phyloP scores from a whole-genome alignment of 371 early-diverging fungal genomes.

The Mortierella sp. region DNA sequence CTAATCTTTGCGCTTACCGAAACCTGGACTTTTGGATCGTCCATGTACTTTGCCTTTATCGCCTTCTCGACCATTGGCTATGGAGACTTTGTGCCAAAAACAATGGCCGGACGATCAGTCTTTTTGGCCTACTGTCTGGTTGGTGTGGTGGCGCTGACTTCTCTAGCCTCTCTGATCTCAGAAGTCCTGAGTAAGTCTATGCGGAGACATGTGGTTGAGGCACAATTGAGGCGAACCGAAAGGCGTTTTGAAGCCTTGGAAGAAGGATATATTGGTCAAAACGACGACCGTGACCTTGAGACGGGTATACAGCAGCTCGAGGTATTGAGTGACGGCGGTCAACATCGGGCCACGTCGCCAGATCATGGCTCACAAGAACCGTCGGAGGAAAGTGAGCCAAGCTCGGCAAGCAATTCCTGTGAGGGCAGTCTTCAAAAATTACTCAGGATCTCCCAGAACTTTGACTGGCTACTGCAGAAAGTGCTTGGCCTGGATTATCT shows the following conservation, averaged over 20 bases:
- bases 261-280: neutral
- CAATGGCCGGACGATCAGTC: conserved; percentile 27
- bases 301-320: neutral
- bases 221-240: conserved; percentile 23
- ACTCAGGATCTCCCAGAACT: conserved; percentile 17
- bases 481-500: conserved; percentile 12
- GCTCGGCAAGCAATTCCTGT: neutral
- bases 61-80: conserved; percentile 39
- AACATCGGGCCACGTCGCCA: neutral
- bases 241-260: conserved; percentile 8
- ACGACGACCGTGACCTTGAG: conserved; percentile 1
- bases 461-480: conserved; percentile 27
- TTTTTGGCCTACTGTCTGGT: conserved; percentile 35
- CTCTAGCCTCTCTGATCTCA: conserved; percentile 36
- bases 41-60: conserved; percentile 33
- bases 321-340: neutral
- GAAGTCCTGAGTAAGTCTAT: conserved; percentile 42
- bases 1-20: conserved; percentile 31
- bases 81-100: conserved; percentile 33
- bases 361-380: neutral
- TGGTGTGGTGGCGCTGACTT: conserved; percentile 40
- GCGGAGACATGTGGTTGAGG: conserved; percentile 37
- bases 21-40: conserved; percentile 31
- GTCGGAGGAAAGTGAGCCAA: neutral
- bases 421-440: conserved; percentile 28